Percentiles rank a stretch among this genome's conserved stretches.
phyloP scores from a whole-genome alignment of 2,329 filamentous ascomycete genomes.

The Biscogniauxia mediterranea region DNA sequence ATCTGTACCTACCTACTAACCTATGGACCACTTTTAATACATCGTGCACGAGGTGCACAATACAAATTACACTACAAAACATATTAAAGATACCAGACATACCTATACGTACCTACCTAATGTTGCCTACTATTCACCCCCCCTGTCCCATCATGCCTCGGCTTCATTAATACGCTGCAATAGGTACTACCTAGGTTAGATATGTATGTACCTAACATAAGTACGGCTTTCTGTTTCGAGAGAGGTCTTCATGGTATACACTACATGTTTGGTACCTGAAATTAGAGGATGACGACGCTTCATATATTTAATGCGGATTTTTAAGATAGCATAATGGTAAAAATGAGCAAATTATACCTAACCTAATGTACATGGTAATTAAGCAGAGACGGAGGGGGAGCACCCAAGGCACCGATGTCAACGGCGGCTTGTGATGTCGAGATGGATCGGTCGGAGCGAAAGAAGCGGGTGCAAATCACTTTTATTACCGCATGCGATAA shows the following conservation, averaged over 20 bases:
- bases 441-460: neutral
- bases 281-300: neutral
- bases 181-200: too few relatives aligned
- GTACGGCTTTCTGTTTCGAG: too few relatives aligned
- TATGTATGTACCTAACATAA: too few relatives aligned
- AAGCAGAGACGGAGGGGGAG: neutral
- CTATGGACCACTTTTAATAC: neutral
- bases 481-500: neutral
- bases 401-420: neutral
- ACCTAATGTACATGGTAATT: neutral
- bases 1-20: neutral
- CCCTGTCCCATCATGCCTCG: too few relatives aligned
- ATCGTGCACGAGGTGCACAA: neutral
- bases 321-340: neutral
- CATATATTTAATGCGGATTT: neutral
- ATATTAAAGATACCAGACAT: too few relatives aligned
- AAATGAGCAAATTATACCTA: neutral
- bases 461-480: neutral
- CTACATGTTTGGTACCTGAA: neutral
- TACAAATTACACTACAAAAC: neutral
- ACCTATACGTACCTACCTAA: too few relatives aligned
- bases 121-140: too few relatives aligned
- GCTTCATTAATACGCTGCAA: neutral
- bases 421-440: neutral
- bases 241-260: too few relatives aligned